Base-by-base conservation (phyloP, 148 eudicot species). In the Fagopyrum esculentum region DNA sequence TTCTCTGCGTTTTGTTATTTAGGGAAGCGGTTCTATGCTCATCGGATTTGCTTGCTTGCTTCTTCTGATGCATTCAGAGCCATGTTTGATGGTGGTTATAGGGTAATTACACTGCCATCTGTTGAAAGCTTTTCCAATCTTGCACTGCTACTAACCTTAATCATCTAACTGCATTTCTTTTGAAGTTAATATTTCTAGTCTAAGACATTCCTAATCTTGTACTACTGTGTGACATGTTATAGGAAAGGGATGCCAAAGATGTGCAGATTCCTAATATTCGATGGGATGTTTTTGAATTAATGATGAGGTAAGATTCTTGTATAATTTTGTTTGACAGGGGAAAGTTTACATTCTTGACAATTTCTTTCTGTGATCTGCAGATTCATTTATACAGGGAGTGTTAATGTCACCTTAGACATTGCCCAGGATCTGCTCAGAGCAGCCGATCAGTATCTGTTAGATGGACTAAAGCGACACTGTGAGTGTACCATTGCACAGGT, bases 41-140 rank as follows among this genome's bases (percentile, higher is more conserved):
- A 91, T 79, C 88, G 92, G 72, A 91, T 91, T 72, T 93, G 97
- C 75, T 82, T 91, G 76, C 97, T 93, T 80, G 98, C 94, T 74
- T 86, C 94, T 30, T 91, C 94, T 46, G 97, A 93, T 82, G 91
- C 94, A 54, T 91, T 91, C 61, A 85, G 97, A 22, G 98, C 98
- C 74, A 93, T 93, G 96, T 93, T 93, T 83, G 93, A 91, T 85
- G 98, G 98, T 74, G 98, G 98, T 77, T 93, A 91, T 78, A 82
- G 89, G 91, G 98, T 93, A 81, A 84, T 93, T 81, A 46, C 30
- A 19, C 17, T 45, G 54, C 50, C 16, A 9, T 45, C 48, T 68
- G 48, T 9, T 12, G 60, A 5, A 16, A 49, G 6, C 60, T 16
- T 5, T 55, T 55, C 22, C 17, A 55, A 55, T 55, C 35, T 59